Percentiles rank a stretch among this genome's conserved stretches.
These are phyloP conservation scores for Sporothrix globosa DNA, from an alignment of 2,329 filamentous ascomycete genomes.

Conservation along the genomic window DNA sequence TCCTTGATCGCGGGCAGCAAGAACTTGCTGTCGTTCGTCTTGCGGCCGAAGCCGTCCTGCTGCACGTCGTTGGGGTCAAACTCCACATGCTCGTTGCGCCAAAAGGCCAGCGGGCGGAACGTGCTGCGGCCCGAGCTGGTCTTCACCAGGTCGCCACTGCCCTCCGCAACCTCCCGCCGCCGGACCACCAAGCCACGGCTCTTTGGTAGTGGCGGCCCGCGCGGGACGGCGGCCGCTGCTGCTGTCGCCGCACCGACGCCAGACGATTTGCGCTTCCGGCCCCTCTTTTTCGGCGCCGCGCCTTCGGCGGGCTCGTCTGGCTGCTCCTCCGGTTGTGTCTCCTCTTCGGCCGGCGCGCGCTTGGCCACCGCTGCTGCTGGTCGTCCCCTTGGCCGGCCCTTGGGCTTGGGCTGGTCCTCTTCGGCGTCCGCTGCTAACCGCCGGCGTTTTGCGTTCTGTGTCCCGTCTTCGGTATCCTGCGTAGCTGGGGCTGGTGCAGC, in stretches of 20 bases:
- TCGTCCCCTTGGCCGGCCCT: slow-evolving; percentile 33
- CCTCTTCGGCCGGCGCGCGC: background rate
- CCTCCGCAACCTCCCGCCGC: slow-evolving; percentile 48
- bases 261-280: slow-evolving; percentile 46
- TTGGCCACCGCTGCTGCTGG: slow-evolving; percentile 12
- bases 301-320: slow-evolving; percentile 7
- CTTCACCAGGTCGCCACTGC: slow-evolving; percentile 53
- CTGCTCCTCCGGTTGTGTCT: background rate
- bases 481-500: slow-evolving; percentile 33
- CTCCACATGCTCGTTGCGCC: slow-evolving; percentile 80
- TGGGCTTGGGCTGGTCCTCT: slow-evolving; percentile 31
- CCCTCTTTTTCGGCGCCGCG: slow-evolving; percentile 20
- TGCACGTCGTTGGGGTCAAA: slow-evolving; percentile 63
- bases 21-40: slow-evolving; percentile 50
- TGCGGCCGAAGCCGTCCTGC: slow-evolving; percentile 46
- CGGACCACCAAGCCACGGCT: slow-evolving; percentile 58
- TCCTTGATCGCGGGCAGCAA: slow-evolving; percentile 74
- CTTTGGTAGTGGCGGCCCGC: slow-evolving; percentile 60
- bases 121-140: slow-evolving; percentile 79
- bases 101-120: slow-evolving; percentile 78
- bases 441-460: slow-evolving; percentile 35
- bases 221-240: slow-evolving; percentile 51
- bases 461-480: slow-evolving; percentile 39
- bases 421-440: slow-evolving; percentile 23
- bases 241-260: slow-evolving; percentile 52